phyloP scores from a whole-genome alignment of 2,329 filamentous ascomycete species.

The Venturia nashicola region DNA sequence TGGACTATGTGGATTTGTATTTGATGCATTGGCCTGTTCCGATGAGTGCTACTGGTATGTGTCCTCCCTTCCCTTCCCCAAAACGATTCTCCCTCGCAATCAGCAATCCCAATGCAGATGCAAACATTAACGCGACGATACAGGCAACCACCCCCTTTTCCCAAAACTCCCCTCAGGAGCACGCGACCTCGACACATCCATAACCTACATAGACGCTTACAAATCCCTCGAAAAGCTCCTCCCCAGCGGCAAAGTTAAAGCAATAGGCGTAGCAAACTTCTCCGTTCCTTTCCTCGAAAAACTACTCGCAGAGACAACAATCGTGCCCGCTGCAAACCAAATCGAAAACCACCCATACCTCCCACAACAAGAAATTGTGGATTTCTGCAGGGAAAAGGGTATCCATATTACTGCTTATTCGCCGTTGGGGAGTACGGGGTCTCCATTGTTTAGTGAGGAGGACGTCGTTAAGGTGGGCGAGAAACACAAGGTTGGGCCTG shows the following conservation, averaged over 20 bases:
- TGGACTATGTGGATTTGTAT: constrained; percentile 10
- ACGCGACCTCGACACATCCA: constrained; percentile 54
- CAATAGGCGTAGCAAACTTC: constrained; percentile 11
- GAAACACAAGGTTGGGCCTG: constrained; percentile 35
- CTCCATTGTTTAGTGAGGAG: constrained; percentile 35
- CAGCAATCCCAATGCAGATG: too few relatives aligned
- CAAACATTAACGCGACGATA: neutral
- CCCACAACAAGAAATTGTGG: constrained; percentile 60
- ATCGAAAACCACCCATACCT: constrained; percentile 63
- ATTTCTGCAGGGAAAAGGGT: constrained; percentile 53
- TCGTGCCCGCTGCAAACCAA: constrained; percentile 57
- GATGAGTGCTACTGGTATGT: constrained; percentile 9
- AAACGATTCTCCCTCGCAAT: neutral
- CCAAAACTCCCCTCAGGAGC: constrained; percentile 47
- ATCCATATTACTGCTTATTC: constrained; percentile 63
- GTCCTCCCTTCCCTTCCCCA: neutral
- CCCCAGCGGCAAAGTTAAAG: neutral
- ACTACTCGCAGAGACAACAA: constrained; percentile 38
- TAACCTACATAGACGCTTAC: constrained; percentile 45
- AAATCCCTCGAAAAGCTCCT: constrained; percentile 23
- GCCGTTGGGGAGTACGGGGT: constrained; percentile 35
- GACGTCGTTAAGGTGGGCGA: constrained; percentile 35
- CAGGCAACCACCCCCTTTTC: constrained; percentile 59
- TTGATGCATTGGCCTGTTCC: constrained; percentile 11
- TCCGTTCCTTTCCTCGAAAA: constrained; percentile 1